These are phyloP conservation scores for Croton setiger DNA, from an alignment of 441 rosid species.

Conservation along the genomic window DNA sequence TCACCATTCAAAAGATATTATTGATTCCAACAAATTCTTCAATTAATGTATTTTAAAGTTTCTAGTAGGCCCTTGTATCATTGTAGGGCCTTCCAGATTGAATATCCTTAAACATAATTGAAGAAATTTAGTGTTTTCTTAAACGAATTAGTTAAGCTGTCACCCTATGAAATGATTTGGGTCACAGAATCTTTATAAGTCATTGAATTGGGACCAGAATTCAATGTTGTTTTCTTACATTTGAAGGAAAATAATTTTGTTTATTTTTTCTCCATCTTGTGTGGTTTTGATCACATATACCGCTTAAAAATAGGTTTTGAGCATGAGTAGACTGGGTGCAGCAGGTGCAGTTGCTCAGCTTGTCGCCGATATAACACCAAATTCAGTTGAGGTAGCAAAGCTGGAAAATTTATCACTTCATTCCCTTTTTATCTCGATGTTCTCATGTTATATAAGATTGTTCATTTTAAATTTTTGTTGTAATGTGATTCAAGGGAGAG, in stretches of 20 bases:
- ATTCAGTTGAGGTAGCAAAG: constrained; percentile 72
- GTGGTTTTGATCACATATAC: constrained; percentile 11
- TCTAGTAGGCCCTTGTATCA: constrained; percentile 14
- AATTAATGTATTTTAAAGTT: constrained; percentile 13
- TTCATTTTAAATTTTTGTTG: constrained; percentile 5
- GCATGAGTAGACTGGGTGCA: constrained; percentile 98
- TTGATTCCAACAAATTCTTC: constrained; percentile 14
- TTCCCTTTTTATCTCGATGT: not conserved
- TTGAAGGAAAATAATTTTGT: not conserved
- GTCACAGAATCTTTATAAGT: constrained; percentile 18
- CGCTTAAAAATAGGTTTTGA: constrained; percentile 64
- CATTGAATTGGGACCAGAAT: constrained; percentile 11
- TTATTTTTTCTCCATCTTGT: not conserved
- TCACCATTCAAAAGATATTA: constrained; percentile 7
- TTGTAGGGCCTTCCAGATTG: constrained; percentile 7
- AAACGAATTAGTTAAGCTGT: constrained; percentile 26
- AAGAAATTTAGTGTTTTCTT: constrained; percentile 23
- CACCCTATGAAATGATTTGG: constrained; percentile 24
- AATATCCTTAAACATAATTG: constrained; percentile 23
- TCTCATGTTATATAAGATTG: not conserved
- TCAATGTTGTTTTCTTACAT: constrained; percentile 5
- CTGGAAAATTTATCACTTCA: not conserved
- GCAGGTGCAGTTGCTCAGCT: constrained; percentile 98
- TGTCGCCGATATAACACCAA: constrained; percentile 80
- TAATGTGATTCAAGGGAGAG: constrained; percentile 49